phyloP scores from a whole-genome alignment of 1,284 basidiomycete species.

The Vanrija humicola region DNA sequence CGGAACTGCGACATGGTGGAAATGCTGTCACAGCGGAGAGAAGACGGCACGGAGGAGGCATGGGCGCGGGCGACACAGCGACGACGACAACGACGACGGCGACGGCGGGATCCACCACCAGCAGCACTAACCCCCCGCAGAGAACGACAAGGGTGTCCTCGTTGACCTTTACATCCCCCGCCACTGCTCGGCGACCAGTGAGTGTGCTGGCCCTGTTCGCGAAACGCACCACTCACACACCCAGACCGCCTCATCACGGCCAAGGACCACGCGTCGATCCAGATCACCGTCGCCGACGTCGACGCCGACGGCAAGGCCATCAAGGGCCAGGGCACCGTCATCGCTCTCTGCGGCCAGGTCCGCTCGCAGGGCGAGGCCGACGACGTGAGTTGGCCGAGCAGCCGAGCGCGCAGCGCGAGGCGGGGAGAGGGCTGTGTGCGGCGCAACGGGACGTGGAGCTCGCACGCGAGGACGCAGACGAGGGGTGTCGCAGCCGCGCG shows the following conservation, averaged over 20 bases:
- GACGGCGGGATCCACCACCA: not conserved
- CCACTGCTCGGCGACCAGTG: slow-evolving; percentile 95
- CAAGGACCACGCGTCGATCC: slow-evolving; percentile 98
- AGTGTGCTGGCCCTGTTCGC: slow-evolving; percentile 42
- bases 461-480: too few species aligned
- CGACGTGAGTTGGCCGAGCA: slow-evolving; percentile 53
- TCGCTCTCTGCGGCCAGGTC: slow-evolving; percentile 91
- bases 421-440: not conserved
- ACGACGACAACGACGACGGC: not conserved
- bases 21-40: too few species aligned
- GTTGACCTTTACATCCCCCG: slow-evolving; percentile 99
- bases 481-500: not conserved
- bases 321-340: slow-evolving; percentile 74
- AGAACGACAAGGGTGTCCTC: slow-evolving; percentile 75
- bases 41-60: too few species aligned
- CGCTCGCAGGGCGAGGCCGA: slow-evolving; percentile 94
- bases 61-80: too few species aligned
- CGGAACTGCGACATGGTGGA: too few species aligned
- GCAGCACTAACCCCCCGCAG: slow-evolving; percentile 9
- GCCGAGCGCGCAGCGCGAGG: not conserved
- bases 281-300: slow-evolving; percentile 92
- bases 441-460: not conserved
- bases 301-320: slow-evolving; percentile 88
- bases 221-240: too few species aligned
- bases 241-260: slow-evolving; percentile 92